These are phyloP conservation scores for Scalesia atractyloides DNA, from an alignment of 129 eudicot species.

Conservation along the genomic window DNA sequence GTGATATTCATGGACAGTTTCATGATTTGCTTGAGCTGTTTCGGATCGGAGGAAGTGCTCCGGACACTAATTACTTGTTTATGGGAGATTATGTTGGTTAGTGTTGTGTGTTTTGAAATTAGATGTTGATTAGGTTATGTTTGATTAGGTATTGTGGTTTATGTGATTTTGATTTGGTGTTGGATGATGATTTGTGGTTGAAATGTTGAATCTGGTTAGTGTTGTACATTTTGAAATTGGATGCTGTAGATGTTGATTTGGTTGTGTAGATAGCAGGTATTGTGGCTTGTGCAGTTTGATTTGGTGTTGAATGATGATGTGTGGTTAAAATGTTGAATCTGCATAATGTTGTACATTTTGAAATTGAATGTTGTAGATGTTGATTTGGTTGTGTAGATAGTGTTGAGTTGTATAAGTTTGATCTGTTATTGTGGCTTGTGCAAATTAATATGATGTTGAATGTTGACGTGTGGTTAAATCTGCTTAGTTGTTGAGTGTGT, in stretches of 20 bases:
- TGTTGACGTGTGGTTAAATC: constrained; percentile 21
- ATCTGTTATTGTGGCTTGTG: neutral
- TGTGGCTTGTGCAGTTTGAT: neutral
- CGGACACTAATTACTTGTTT: constrained; percentile 58
- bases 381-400: too few relatives aligned
- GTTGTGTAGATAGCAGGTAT: neutral
- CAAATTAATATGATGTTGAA: neutral
- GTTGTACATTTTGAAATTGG: neutral
- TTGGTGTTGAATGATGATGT: constrained; percentile 12
- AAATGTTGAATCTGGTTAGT: too few relatives aligned
- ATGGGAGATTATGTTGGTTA: constrained; percentile 65
- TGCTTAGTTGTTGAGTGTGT: constrained; percentile 22
- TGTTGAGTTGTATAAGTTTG: constrained; percentile 15
- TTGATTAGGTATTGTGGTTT: too few relatives aligned
- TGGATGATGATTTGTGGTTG: too few relatives aligned
- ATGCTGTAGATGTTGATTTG: neutral
- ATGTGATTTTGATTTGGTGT: too few relatives aligned
- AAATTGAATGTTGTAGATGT: too few relatives aligned
- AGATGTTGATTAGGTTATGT: neutral
- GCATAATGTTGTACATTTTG: too few relatives aligned
- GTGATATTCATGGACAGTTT: constrained; percentile 52
- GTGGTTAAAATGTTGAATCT: constrained; percentile 12
- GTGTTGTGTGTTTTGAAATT: constrained; percentile 3
- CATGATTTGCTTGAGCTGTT: constrained; percentile 51
- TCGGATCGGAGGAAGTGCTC: constrained; percentile 52